Evolutionary conservation across 805 yeast genomes (phyloP).

Genomic region (Metschnikowia arizonensis): DNA sequence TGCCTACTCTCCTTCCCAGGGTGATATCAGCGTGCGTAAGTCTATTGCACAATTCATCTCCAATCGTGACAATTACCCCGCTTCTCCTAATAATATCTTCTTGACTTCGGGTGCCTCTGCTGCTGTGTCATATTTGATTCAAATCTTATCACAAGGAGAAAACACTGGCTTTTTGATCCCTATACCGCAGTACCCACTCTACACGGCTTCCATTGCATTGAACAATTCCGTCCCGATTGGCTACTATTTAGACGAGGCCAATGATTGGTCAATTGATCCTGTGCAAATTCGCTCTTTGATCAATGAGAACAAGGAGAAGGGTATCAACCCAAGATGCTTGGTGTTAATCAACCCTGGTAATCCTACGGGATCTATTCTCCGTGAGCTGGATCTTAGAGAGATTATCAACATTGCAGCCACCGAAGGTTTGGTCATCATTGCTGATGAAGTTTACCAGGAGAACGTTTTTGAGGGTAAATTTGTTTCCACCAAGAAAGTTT

Average conservation of each 20-base stretch:
- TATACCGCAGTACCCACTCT: slow-evolving; percentile 96
- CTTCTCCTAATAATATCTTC: slow-evolving; percentile 70
- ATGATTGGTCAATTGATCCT: slow-evolving; percentile 82
- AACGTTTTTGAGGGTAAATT: slow-evolving; percentile 82
- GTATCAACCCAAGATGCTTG: slow-evolving; percentile 66
- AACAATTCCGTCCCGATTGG: slow-evolving; percentile 81
- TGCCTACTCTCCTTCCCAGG: slow-evolving; percentile 93
- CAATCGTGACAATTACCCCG: slow-evolving; percentile 64
- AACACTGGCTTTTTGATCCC: slow-evolving; percentile 84
- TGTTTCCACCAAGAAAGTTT: slow-evolving; percentile 76
- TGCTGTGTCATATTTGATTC: slow-evolving; percentile 78
- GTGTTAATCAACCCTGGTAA: slow-evolving; percentile 98
- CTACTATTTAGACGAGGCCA: slow-evolving; percentile 75
- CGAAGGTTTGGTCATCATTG: slow-evolving; percentile 79
- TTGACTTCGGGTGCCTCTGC: slow-evolving; percentile 94
- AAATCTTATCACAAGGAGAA: slow-evolving; percentile 62
- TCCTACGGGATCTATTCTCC: slow-evolving; percentile 89
- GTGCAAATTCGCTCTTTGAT: slow-evolving; percentile 55
- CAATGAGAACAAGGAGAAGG: slow-evolving; percentile 43
- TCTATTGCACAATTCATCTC: slow-evolving; percentile 79
- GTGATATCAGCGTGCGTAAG: slow-evolving; percentile 66
- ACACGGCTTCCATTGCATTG: slow-evolving; percentile 89
- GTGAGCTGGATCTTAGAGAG: slow-evolving; percentile 60
- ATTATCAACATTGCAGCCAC: slow-evolving; percentile 79
- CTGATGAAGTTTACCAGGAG: slow-evolving; percentile 98